Conservation (phyloP, 495 filamentous ascomycete species). For the Hyaloscypha variabilis region DNA sequence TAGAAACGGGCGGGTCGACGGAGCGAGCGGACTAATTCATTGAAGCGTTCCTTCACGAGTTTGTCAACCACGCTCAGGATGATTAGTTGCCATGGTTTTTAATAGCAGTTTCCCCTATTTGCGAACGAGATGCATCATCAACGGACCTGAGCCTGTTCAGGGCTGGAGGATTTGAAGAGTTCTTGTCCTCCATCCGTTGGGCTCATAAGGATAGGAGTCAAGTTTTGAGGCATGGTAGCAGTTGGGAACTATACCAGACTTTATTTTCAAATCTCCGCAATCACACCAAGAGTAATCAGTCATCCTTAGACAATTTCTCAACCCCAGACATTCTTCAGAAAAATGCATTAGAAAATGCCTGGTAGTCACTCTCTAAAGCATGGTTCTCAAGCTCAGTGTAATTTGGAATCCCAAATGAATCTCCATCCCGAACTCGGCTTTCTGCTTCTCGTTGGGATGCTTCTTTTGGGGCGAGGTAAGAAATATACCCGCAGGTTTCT, state of each 20-base stretch:
- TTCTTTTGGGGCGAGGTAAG: constrained; percentile 1
- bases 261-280: neutral
- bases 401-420: neutral
- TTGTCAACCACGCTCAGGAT: no score
- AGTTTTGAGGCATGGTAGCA: neutral
- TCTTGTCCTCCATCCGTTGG: neutral
- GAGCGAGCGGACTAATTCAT: no score
- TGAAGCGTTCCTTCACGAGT: no score
- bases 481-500: neutral
- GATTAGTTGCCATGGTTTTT: no score
- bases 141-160: neutral
- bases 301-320: neutral
- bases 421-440: neutral
- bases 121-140: no score
- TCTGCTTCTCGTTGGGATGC: neutral
- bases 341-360: neutral
- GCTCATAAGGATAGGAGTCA: neutral
- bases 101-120: no score
- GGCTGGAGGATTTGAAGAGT: neutral
- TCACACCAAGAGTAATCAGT: neutral
- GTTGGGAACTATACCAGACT: neutral
- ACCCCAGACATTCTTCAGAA: neutral
- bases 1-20: no score
- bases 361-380: neutral
- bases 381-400: neutral